These are phyloP conservation scores for Chloranthus sessilifolius DNA, from an alignment of 164 flowering plant species.

Conservation along the genomic window DNA sequence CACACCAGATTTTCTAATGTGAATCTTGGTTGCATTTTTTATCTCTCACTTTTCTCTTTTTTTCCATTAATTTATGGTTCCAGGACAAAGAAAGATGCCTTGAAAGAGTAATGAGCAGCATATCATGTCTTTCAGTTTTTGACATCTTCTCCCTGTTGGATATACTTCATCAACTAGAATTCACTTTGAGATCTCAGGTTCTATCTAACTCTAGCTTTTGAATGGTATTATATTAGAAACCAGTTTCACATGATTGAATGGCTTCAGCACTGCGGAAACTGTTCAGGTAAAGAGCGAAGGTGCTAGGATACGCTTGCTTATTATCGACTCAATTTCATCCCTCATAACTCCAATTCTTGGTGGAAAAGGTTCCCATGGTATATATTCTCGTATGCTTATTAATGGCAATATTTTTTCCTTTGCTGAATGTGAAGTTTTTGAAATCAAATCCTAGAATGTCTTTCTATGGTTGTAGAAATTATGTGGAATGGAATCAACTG, in stretches of 20 bases:
- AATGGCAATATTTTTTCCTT: not conserved
- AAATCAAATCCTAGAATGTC: not conserved
- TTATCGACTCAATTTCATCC: slow-evolving; percentile 75
- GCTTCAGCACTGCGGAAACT: not conserved
- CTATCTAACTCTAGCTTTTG: slow-evolving; percentile 4
- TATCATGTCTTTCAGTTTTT: slow-evolving; percentile 56
- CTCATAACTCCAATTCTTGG: slow-evolving; percentile 78
- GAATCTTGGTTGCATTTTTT: not conserved
- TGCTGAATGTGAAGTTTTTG: not conserved
- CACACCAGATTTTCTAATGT: too few relatives aligned
- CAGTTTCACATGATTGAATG: slow-evolving; percentile 6
- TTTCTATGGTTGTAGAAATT: too few relatives aligned
- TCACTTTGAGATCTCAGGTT: slow-evolving; percentile 48
- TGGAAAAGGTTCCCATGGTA: slow-evolving; percentile 71
- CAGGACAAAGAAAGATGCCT: slow-evolving; percentile 32
- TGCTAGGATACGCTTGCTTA: slow-evolving; percentile 36
- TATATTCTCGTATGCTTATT: not conserved
- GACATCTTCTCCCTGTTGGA: slow-evolving; percentile 62
- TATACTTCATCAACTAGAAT: slow-evolving; percentile 49
- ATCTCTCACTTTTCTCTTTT: not conserved
- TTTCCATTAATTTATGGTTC: not conserved
- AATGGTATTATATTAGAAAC: not conserved
- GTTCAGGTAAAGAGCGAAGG: slow-evolving; percentile 28
- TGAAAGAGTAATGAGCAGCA: slow-evolving; percentile 49
- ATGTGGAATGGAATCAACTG: too few relatives aligned